Evolutionary conservation across 257 asterid genomes (phyloP), one percentile per base, ranked within the genome.

Genomic region (Cruciata laevipes): DNA sequence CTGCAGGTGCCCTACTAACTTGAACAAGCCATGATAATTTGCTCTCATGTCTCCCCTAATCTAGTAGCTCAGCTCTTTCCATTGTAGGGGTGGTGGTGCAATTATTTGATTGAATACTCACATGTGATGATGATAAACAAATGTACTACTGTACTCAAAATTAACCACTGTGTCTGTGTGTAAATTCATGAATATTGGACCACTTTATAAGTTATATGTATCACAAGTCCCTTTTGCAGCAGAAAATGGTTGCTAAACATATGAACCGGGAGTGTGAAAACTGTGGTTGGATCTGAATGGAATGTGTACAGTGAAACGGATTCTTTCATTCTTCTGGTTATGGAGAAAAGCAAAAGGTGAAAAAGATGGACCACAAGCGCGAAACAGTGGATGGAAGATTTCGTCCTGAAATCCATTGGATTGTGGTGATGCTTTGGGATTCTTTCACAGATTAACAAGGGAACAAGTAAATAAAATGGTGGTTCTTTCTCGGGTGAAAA

Each of bases 341-440:
- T 75, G 67, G 74, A 74, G 58, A 72, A 77, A 76, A 73, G 56
- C 7, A 30, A 58, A 58, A 65, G 51, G 18, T 9, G 31, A 27
- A 27, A 57, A 58, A 44, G 31, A 30, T 49, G 84, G 83, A 76
- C 87, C 78, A 66, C 61, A 63, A 63, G 49, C 66, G 63, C 72
- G 76, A 24, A 52, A 17, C 9, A 17, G 78, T 58, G 63, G 49
- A 40, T 40, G 11, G 49, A 81, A 65, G 59, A 66, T 47, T 24
- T 25, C 38, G 37, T 76, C 79, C 86, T 73, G 80, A 80, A 65
- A 75, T 77, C 78, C 77, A 77, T 69, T 82, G 83, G 87, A 76
- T 79, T 25, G 0, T 61, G 77, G 66, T 59, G 63, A 62, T 70
- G 32, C 70, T 51, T 23, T 4, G 20, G 14, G 23, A 11, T 63